A percentile compares a stretch with the other conserved stretches of the same genome.
phyloP scores from a whole-genome alignment of 2,329 filamentous ascomycete species.

The Verruconis gallopava region DNA sequence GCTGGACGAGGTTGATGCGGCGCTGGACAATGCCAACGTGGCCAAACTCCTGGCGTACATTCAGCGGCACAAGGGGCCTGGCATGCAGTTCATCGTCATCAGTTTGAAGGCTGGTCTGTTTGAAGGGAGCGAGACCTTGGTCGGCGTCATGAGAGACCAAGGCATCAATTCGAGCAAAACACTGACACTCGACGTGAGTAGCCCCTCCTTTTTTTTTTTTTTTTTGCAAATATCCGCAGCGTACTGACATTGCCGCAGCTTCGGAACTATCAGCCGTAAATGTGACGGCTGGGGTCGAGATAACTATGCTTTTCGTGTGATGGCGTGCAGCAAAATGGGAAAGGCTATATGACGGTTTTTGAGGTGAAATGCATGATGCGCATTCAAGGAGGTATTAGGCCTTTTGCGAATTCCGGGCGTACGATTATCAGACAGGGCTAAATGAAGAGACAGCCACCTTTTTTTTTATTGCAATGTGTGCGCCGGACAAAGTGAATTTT shows the following conservation, averaged over 20 bases:
- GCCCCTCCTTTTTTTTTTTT: conserved; percentile 1
- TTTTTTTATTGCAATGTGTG: no score
- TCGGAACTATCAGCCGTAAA: conserved; percentile 9
- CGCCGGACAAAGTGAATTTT: no score
- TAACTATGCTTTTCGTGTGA: no score
- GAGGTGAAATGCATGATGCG: no score
- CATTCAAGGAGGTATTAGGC: no score
- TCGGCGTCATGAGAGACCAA: conserved; percentile 93
- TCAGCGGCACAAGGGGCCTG: conserved; percentile 80
- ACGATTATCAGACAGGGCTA: no score
- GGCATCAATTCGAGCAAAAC: conserved; percentile 83
- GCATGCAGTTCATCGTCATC: conserved; percentile 99
- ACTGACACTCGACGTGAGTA: conserved; percentile 85
- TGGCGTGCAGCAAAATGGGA: no score
- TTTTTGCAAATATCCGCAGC: conserved; percentile 10
- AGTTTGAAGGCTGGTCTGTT: conserved; percentile 90
- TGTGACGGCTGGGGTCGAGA: no score
- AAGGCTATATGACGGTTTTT: no score
- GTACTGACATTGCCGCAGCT: conserved; percentile 3
- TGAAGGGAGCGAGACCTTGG: conserved; percentile 88
- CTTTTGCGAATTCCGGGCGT: no score
- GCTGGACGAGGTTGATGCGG: conserved; percentile 93
- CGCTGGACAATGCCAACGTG: conserved; percentile 95
- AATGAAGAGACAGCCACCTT: no score
- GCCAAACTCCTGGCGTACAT: conserved; percentile 96